phyloP scores from a whole-genome alignment of 176 grass and related monocot genomes.

The Zizania latifolia region DNA sequence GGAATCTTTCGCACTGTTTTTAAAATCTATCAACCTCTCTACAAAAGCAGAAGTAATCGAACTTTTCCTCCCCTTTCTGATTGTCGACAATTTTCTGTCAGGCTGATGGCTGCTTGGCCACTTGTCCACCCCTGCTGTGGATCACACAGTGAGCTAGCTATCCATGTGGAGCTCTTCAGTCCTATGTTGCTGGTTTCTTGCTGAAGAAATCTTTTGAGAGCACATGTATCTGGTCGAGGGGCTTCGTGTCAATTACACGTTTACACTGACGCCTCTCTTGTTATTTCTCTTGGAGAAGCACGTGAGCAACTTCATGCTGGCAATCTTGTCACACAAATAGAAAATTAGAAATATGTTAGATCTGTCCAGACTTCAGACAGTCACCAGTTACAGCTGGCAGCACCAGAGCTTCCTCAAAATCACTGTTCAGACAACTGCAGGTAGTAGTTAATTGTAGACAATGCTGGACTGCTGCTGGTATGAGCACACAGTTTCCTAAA shows the following conservation, averaged over 20 bases:
- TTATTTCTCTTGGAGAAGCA: not conserved
- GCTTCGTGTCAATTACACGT: not conserved
- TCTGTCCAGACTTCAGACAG: not conserved
- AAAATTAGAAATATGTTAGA: not conserved
- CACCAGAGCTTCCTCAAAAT: not conserved
- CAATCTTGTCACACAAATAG: no score
- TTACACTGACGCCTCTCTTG: not conserved
- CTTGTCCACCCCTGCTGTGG: not conserved
- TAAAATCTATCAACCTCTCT: not conserved
- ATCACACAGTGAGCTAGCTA: not conserved
- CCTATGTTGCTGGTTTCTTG: not conserved
- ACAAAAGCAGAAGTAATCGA: conserved; percentile 15
- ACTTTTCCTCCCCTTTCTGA: not conserved
- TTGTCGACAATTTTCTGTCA: not conserved
- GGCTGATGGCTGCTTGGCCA: not conserved
- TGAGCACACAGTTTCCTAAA: not conserved
- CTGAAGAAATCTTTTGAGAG: not conserved
- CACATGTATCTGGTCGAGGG: not conserved
- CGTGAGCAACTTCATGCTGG: not conserved
- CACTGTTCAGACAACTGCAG: not conserved
- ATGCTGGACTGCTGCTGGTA: not conserved
- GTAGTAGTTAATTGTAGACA: not conserved
- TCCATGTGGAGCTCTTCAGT: not conserved
- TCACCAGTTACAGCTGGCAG: not conserved
- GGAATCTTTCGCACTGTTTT: not conserved